Evolutionary conservation across 2,329 filamentous ascomycete genomes (phyloP).

Genomic region (Epichloe festucae): DNA sequence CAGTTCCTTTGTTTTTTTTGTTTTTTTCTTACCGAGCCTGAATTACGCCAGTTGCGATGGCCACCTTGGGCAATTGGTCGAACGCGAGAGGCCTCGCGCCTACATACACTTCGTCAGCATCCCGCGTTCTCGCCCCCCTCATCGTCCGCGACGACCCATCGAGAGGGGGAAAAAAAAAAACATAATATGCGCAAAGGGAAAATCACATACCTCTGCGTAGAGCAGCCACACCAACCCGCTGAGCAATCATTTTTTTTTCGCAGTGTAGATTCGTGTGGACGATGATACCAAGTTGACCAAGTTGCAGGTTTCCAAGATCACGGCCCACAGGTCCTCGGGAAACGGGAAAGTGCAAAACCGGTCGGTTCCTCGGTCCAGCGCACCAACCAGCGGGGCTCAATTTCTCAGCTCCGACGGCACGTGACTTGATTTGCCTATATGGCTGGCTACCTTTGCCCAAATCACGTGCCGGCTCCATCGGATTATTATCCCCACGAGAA

Average conservation of each 20-base stretch:
- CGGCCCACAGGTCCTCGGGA: neutral
- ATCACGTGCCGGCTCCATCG: constrained; percentile 10
- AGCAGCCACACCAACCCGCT: constrained; percentile 44
- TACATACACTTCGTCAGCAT: constrained; percentile 10
- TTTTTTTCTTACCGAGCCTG: constrained; percentile 31
- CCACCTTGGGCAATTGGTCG: constrained; percentile 28
- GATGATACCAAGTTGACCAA: neutral
- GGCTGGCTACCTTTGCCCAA: neutral
- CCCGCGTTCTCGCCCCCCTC: neutral
- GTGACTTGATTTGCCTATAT: constrained; percentile 12
- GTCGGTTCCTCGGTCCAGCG: constrained; percentile 32
- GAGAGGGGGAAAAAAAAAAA: neutral
- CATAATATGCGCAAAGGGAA: neutral
- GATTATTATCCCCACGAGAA: neutral
- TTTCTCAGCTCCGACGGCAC: constrained; percentile 23
- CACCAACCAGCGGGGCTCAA: constrained; percentile 26
- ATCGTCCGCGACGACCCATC: neutral
- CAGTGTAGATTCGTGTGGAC: constrained; percentile 2
- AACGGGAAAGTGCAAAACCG: neutral
- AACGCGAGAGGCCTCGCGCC: constrained; percentile 32
- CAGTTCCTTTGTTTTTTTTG: neutral
- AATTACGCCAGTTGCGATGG: constrained; percentile 26
- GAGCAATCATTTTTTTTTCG: constrained; percentile 37
- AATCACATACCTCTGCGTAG: constrained; percentile 40
- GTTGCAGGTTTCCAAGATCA: neutral